Conservation (phyloP, 441 rosid species). For the Arabidopsis lyrata region DNA sequence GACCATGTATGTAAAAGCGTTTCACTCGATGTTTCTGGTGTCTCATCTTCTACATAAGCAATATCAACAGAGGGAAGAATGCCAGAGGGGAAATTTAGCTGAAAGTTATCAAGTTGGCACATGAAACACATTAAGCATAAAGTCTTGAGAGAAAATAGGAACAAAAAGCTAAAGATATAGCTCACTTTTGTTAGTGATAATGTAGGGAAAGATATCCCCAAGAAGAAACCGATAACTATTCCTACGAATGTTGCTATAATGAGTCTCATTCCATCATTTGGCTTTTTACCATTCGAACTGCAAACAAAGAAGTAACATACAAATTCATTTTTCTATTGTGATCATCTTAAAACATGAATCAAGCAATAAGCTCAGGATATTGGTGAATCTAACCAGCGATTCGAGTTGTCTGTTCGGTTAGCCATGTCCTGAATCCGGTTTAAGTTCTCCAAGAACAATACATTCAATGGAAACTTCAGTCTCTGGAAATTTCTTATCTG, state of each 20-base stretch:
- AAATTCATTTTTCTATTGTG: background rate
- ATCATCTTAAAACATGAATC: slow-evolving; percentile 7
- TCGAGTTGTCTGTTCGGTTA: slow-evolving; percentile 62
- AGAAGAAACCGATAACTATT: slow-evolving; percentile 76
- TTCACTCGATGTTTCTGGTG: slow-evolving; percentile 41
- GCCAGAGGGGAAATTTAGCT: slow-evolving; percentile 44
- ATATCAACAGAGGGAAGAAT: slow-evolving; percentile 47
- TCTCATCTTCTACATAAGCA: slow-evolving; percentile 37
- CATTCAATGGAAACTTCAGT: slow-evolving; percentile 23
- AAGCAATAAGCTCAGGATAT: slow-evolving; percentile 26
- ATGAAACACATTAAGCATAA: slow-evolving; percentile 30
- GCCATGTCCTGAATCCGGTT: slow-evolving; percentile 46
- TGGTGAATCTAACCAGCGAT: slow-evolving; percentile 60
- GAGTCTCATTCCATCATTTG: slow-evolving; percentile 78
- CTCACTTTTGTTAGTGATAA: slow-evolving; percentile 77
- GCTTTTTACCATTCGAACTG: slow-evolving; percentile 66
- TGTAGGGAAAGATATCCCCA: slow-evolving; percentile 83
- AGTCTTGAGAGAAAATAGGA: background rate
- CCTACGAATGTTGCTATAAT: slow-evolving; percentile 77
- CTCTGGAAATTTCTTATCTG: slow-evolving; percentile 28
- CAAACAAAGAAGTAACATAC: slow-evolving; percentile 44
- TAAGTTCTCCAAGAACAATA: slow-evolving; percentile 28
- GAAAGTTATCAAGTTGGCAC: slow-evolving; percentile 10
- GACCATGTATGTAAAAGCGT: slow-evolving; percentile 43
- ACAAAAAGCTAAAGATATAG: slow-evolving; percentile 24